Evolutionary conservation across 441 rosid genomes (phyloP).

Genomic region (Sinapis alba): DNA sequence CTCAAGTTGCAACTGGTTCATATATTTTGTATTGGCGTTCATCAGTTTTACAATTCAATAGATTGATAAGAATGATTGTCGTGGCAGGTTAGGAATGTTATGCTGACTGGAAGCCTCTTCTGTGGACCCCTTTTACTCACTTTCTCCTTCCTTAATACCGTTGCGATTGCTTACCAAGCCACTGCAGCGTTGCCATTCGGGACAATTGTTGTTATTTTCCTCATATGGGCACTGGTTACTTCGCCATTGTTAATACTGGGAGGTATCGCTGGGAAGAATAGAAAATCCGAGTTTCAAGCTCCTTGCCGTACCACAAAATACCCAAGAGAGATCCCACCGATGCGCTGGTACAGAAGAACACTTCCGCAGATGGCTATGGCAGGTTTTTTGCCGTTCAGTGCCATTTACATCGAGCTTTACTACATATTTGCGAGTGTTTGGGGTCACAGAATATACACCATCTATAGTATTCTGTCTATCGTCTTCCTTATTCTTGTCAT

Average conservation of each 20-base stretch:
- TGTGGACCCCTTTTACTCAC: neutral
- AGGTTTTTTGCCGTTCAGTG: neutral
- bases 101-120: neutral
- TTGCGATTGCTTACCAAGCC: neutral
- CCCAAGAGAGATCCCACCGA: slow-evolving; percentile 5
- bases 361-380: neutral
- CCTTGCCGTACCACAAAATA: slow-evolving; percentile 1
- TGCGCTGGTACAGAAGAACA: slow-evolving; percentile 2
- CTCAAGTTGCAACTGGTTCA: neutral
- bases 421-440: neutral
- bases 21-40: neutral
- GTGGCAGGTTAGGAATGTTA: neutral
- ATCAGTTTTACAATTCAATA: neutral
- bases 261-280: slow-evolving; percentile 1
- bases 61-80: neutral
- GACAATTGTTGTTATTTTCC: slow-evolving; percentile 1
- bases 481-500: neutral
- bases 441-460: slow-evolving; percentile 3
- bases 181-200: slow-evolving; percentile 2
- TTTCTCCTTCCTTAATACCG: neutral
- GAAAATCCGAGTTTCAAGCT: neutral
- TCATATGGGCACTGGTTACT: neutral
- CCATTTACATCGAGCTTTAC: slow-evolving; percentile 1
- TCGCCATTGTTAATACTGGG: neutral
- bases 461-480: neutral